Evolutionary conservation across 768 basidiomycete genomes (phyloP).

Genomic region (Gloeostereum incarnatum): DNA sequence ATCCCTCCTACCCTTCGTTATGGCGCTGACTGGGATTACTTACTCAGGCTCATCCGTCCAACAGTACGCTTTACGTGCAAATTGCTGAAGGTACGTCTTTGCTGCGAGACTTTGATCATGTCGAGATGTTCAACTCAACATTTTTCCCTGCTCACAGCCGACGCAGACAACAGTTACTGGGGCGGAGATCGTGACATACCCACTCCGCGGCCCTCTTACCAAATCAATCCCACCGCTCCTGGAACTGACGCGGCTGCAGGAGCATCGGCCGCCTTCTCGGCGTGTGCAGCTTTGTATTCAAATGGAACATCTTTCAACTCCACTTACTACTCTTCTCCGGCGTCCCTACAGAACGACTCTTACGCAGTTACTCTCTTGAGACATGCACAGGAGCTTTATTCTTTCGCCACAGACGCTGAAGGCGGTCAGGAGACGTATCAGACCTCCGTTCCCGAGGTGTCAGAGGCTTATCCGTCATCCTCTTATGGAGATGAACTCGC

Average conservation of each 20-base stretch:
- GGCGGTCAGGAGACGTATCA: constrained; percentile 58
- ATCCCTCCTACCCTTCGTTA: background rate
- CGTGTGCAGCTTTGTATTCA: constrained; percentile 78
- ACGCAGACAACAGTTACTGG: constrained; percentile 77
- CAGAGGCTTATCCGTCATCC: constrained; percentile 61
- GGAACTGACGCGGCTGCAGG: constrained; percentile 88
- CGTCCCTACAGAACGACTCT: constrained; percentile 59
- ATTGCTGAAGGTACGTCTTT: constrained; percentile 49
- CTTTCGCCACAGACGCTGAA: constrained; percentile 63
- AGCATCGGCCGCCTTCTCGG: constrained; percentile 79
- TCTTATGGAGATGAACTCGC: constrained; percentile 66
- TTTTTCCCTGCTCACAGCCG: constrained; percentile 23
- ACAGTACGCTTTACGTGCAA: constrained; percentile 68
- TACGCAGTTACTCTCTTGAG: constrained; percentile 63
- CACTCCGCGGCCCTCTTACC: constrained; percentile 61
- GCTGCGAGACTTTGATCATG: background rate
- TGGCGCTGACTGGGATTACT: background rate
- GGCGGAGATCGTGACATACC: constrained; percentile 80
- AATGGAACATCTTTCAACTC: constrained; percentile 45
- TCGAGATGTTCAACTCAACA: constrained; percentile 2
- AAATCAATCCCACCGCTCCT: constrained; percentile 70
- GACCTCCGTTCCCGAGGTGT: constrained; percentile 55
- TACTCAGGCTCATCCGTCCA: constrained; percentile 67
- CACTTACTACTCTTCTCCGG: constrained; percentile 46
- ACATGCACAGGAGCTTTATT: constrained; percentile 71